Percentiles rank a stretch among this genome's conserved stretches.
These are phyloP conservation scores for Acorus gramineus DNA, from an alignment of 106 monocot genomes.

Conservation along the genomic window DNA sequence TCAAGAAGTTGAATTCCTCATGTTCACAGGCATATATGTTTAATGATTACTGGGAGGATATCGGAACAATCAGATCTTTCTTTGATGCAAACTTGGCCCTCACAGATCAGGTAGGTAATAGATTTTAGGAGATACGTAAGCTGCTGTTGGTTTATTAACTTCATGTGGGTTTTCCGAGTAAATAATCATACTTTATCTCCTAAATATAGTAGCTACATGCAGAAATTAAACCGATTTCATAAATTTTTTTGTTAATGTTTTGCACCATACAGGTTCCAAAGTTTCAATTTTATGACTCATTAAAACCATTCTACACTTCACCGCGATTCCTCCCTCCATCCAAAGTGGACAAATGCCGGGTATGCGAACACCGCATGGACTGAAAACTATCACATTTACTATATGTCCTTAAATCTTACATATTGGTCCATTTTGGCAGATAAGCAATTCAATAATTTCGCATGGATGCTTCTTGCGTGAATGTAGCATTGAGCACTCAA, in stretches of 20 bases:
- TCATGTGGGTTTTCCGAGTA: too few species aligned
- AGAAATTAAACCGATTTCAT: neutral
- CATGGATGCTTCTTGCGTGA: slow-evolving; percentile 87
- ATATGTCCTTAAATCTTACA: neutral
- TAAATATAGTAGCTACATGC: neutral
- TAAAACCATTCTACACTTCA: slow-evolving; percentile 80
- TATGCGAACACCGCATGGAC: slow-evolving; percentile 6
- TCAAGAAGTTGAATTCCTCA: too few species aligned
- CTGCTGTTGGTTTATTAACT: too few species aligned
- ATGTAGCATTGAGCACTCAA: slow-evolving; percentile 59
- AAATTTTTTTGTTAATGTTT: neutral
- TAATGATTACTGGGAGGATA: slow-evolving; percentile 91
- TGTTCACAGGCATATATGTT: slow-evolving; percentile 70
- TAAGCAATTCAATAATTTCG: slow-evolving; percentile 68
- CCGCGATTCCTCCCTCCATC: slow-evolving; percentile 77
- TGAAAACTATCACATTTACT: neutral
- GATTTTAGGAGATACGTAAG: too few species aligned
- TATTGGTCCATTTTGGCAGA: slow-evolving; percentile 25
- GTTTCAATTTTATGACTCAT: slow-evolving; percentile 80
- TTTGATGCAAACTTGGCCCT: slow-evolving; percentile 89
- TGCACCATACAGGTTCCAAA: slow-evolving; percentile 49
- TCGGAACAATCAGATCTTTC: slow-evolving; percentile 82
- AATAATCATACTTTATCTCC: neutral
- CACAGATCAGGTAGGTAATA: slow-evolving; percentile 54
- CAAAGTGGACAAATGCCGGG: slow-evolving; percentile 76